Conservation (phyloP, 139 green algal species). For the Tetraselmis striata region DNA sequence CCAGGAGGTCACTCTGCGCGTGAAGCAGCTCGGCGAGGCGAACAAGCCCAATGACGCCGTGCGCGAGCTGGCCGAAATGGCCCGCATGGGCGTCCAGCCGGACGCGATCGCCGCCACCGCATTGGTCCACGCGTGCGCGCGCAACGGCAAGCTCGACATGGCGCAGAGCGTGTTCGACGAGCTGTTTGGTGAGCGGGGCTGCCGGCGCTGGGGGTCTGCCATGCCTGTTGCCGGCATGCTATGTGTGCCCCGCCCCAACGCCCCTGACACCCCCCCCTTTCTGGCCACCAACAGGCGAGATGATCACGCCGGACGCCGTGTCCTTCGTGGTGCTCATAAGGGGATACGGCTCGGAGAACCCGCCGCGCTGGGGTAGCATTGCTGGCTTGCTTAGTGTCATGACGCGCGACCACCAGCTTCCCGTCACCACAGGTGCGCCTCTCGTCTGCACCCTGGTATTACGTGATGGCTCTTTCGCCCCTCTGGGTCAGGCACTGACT, state of each 20-base stretch:
- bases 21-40: not conserved
- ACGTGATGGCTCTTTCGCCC: not conserved
- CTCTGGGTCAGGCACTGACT: not conserved
- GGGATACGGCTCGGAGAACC: slow-evolving; percentile 55
- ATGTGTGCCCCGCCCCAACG: no score
- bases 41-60: not conserved
- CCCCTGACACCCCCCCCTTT: no score
- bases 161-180: slow-evolving; percentile 68
- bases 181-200: slow-evolving; percentile 55
- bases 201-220: no score
- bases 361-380: slow-evolving; percentile 64
- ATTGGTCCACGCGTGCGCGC: slow-evolving; percentile 63
- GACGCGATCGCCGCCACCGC: slow-evolving; percentile 71
- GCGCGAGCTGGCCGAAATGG: slow-evolving; percentile 55
- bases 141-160: slow-evolving; percentile 64
- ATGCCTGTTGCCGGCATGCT: no score
- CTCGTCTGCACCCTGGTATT: not conserved
- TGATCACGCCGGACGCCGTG: slow-evolving; percentile 72
- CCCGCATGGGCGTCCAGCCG: slow-evolving; percentile 64
- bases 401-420: slow-evolving; percentile 48
- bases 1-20: not conserved
- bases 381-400: slow-evolving; percentile 53
- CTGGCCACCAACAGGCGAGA: no score
- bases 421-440: slow-evolving; percentile 43
- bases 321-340: slow-evolving; percentile 70